Base-by-base conservation (phyloP, 2,329 filamentous ascomycete genomes). In the Fusarium acutatum region DNA sequence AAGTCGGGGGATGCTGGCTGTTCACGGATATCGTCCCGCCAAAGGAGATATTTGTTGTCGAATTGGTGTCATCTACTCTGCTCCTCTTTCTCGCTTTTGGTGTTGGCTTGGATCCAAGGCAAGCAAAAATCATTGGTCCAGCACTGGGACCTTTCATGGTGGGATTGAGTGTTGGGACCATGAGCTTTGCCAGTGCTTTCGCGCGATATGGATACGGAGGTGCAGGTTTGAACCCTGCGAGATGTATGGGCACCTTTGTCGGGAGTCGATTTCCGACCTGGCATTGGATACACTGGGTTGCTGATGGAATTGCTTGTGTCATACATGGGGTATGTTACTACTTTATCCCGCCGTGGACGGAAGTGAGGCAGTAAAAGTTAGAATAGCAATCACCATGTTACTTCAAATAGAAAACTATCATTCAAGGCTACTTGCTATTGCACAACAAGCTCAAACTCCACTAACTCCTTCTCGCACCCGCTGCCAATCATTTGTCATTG, bases 71-170 rank as follows among this genome's bases (percentile, higher is more conserved):
- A 5, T 80, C 81, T n/a, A 81, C 86, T n/a, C 80, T 84, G 4
- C 69, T 88, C 20, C 75, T 89, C 1, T 85, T 88, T 61, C 79
- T 89, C 11, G 83, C 86, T 0, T 89, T 89, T 70, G 87, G 88
- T 0, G 84, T 88, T 6, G 88, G 85, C 14, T 75, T 89, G 8
- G 87, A 89, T 75, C 87, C 88, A 0, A 77, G 87, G 24, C 87
- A 89, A 71, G 81, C 80, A 0, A 80, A 84, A 35, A 81, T 85
- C 4, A 86, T 88, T 67, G 87, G 87, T 0, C 86, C 86, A 12
- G 83, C 86, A 0, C 75, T 88, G 7, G 83, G 83, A 0, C 86
- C 88, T 0, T 84, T 87, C 32, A 78, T 89, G 13, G 86, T 88
- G 3, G 84, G 87, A 2, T 69, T 85, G 7, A 78, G 79, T 4